Evolutionary conservation across 2,329 filamentous ascomycete species (phyloP), one percentile per base, ranked within the genome.

Genomic region (Cryoendolithus antarcticus): DNA sequence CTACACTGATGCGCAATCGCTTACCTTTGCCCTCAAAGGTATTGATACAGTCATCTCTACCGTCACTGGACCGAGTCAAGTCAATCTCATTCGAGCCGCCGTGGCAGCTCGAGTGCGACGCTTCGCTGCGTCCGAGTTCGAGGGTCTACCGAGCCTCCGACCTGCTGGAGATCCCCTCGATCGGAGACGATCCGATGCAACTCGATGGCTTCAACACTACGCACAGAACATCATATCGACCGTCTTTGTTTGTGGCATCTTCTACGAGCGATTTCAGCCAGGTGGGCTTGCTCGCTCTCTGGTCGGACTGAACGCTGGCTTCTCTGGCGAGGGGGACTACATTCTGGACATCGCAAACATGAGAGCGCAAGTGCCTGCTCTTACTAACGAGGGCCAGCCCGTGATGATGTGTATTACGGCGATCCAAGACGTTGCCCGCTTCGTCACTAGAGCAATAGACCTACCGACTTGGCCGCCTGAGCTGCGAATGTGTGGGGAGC

Each of bases 21-120:
- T 88, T 19, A 66, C 66, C 9, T 84, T 77, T 55, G 71, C 74
- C 6, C 70, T 88, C n/a, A 71, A 71, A 41, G 82, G 82, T 7
- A 71, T 84, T 32, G 79, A 86, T 57, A 71, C 83, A 8, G 73
- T 86, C 49, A 81, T 86, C 40, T 86, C 81, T 1, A 86, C 81
- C 1, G 74, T 86, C 35, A 72, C 72, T 2, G 80, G 79, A 3
- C 62, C 61, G 11, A 66, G 77, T 24, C 82, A 86, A 54, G 66
- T 85, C 33, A 74, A 75, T 44, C 70, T 86, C 27, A 85, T 86
- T 56, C 75, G 81, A 48, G 81, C 82, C 2, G 80, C 82, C 1
- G 72, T 77, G 10, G 64, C 69, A 37, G 74, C 71, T 11, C 67
- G 73, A 11, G 81, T 86, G 2, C 70, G 72, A 10, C 70, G 75